Base-by-base conservation (phyloP, 1,139 yeast genomes). In the Saccharomyces hybrid region DNA sequence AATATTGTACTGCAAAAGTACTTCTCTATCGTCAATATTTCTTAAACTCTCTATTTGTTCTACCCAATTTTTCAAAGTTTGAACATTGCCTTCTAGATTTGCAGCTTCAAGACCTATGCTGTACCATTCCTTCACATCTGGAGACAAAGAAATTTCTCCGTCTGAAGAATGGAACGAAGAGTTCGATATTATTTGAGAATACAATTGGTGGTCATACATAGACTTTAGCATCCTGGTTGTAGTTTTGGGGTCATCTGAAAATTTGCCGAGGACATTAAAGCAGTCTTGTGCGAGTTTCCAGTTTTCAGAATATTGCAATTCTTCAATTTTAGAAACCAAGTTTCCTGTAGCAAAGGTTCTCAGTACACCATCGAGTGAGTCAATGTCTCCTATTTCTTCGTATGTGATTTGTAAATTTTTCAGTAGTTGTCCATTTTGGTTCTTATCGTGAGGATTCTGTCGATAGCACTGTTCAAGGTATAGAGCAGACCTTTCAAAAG, bases 281-380 rank as follows among this genome's bases (percentile, higher is more conserved):
- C 97, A 89, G 59, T 88, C 93, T 59, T 88, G 87, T 0, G 97
- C 96, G 63, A 89, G 78, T 46, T 83, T 79, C 96, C 97, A 89
- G 63, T 84, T 84, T 50, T 89, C 93, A 55, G 88, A 86, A 60
- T 87, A 90, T 62, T 89, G 95, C 57, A 91, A 83, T 54, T 89
- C 88, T 5, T 83, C 75, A 41, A 91, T 78, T 66, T 88, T 88
- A 56, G 88, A 90, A 20, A 79, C 78, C 52, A 90, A 73, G 58
- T 83, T 82, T 50, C 82, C 81, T 0, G 86, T 79, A 0, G 96
- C 82, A 62, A 89, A 86, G 59, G 79, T 78, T 57, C 88, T 83
- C 52, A 93, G 73, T 3, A 89, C 82, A 20, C 99, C 99, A 67
- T 88, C 93, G 48, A 95, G 76, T 0, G 97, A 84, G 73, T 95